Evolutionary conservation across 169 alveolate genomes (phyloP).

Genomic region (Sarcocystis neurona): DNA sequence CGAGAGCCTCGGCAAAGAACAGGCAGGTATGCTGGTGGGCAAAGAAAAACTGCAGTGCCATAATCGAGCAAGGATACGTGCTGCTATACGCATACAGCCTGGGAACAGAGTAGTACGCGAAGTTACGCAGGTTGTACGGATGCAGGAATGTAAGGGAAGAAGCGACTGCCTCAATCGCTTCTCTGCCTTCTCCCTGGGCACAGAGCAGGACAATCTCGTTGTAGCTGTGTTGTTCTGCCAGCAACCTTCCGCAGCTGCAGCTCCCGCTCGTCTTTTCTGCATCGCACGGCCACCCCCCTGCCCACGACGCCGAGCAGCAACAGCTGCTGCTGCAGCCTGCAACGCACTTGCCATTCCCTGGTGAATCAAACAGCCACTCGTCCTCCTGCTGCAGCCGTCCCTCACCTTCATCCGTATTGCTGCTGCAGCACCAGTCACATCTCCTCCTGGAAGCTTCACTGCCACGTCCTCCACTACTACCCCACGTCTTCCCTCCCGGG

Average conservation of each 20-base stretch:
- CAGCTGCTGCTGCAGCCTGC: constrained; percentile 17
- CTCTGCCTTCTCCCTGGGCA: constrained; percentile 59
- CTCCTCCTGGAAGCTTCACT: too few species aligned
- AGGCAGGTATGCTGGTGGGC: constrained; percentile 62
- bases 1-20: constrained; percentile 57
- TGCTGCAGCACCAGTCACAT: too few species aligned
- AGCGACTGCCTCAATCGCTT: constrained; percentile 41
- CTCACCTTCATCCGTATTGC: not conserved
- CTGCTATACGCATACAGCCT: constrained; percentile 36
- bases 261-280: not conserved
- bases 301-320: constrained; percentile 30
- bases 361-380: too few species aligned
- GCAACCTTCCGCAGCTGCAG: not conserved
- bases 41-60: constrained; percentile 53
- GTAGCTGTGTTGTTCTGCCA: not conserved
- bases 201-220: constrained; percentile 8
- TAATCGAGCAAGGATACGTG: constrained; percentile 36
- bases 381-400: not conserved
- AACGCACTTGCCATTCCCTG: too few species aligned
- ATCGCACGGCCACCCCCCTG: too few species aligned
- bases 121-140: constrained; percentile 21
- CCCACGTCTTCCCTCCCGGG: too few species aligned
- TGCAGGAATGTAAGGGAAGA: constrained; percentile 56
- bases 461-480: too few species aligned
- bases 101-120: constrained; percentile 16